A percentile compares a stretch with the other conserved stretches of the same genome.
Evolutionary conservation across 225 moss, liverwort and hornwort genomes (phyloP).

Genomic region (Pleurozium schreberi): DNA sequence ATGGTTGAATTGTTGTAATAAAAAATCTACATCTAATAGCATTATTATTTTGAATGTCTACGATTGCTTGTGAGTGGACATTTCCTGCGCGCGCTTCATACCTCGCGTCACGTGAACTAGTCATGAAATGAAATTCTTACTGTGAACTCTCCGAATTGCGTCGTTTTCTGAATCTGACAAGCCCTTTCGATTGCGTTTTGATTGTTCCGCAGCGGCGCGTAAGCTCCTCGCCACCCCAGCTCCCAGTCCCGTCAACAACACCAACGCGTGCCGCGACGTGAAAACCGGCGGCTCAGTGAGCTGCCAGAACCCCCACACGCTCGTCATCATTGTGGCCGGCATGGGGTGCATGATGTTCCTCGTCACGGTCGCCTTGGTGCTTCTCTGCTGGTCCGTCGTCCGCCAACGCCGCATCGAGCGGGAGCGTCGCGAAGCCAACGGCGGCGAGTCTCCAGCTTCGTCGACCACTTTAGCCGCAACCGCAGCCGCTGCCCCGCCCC

Average conservation of each 20-base stretch:
- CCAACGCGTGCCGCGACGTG: background rate
- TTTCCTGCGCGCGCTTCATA: background rate
- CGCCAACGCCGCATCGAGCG: constrained; percentile 13
- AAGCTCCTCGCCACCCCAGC: background rate
- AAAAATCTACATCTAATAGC: too few species aligned
- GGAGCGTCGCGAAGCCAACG: background rate
- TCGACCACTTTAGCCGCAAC: background rate
- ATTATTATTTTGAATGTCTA: background rate
- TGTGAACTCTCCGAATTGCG: background rate
- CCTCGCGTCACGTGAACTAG: background rate
- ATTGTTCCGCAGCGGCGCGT: background rate
- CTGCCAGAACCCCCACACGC: constrained; percentile 18
- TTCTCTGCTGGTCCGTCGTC: constrained; percentile 23
- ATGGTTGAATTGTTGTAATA: too few species aligned
- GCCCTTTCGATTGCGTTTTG: background rate
- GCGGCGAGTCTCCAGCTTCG: background rate
- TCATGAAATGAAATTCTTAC: background rate
- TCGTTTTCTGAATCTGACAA: background rate
- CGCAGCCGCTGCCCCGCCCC: background rate
- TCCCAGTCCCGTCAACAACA: background rate
- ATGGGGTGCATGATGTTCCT: constrained; percentile 38
- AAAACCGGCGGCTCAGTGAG: background rate
- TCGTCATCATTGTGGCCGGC: constrained; percentile 23
- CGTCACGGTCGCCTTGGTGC: background rate
- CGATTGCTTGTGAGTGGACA: background rate